Evolutionary conservation across 495 filamentous ascomycete genomes (phyloP), one percentile per base, ranked within the genome.

Genomic region (Tuber umbilicatum): DNA sequence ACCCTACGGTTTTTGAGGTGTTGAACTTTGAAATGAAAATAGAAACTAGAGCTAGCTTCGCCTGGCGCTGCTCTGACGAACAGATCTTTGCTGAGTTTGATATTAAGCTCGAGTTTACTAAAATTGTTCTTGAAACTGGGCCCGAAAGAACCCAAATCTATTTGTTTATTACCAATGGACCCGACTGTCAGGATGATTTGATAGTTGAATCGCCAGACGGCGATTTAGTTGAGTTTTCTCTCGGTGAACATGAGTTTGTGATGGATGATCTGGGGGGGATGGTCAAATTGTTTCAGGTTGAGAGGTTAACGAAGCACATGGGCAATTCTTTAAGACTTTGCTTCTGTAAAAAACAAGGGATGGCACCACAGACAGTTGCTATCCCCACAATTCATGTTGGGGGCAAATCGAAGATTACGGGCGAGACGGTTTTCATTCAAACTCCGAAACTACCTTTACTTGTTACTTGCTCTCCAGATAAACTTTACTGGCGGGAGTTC

Each of bases 371-470:
- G 43, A 76, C 73, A 41, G 39, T 78, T 70, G 75, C 42, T 79
- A 50, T 79, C 70, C 72, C 77, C 10, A 69, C 60, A 39, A 60
- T 79, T 37, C 75, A 72, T 64, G 69, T 47, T 17, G 38, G 75
- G 41, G 75, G 71, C 27, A 60, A 79, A 67, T 70, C 75, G 60
- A 74, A 64, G 39, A 72, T 79, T 70, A 31, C 70, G n/a, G 72
- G 71, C 60, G 75, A 78, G 42, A 79, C 40, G 35, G 16, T 78
- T 43, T 35, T 47, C 19, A 71, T 79, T 40, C 47, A 60, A 37
- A 79, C 73, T 37, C 67, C 77, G n/a, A 79, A 45, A 60, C 60
- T 79, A 19, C 77, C 77, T 70, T 47, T 79, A 10, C 69, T 71
- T 68, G 77, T 41, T 21, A 60, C 60, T 43, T 78, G 71, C 37